Base-by-base conservation (phyloP, 805 yeast species). In the Brettanomyces bruxellensis region DNA sequence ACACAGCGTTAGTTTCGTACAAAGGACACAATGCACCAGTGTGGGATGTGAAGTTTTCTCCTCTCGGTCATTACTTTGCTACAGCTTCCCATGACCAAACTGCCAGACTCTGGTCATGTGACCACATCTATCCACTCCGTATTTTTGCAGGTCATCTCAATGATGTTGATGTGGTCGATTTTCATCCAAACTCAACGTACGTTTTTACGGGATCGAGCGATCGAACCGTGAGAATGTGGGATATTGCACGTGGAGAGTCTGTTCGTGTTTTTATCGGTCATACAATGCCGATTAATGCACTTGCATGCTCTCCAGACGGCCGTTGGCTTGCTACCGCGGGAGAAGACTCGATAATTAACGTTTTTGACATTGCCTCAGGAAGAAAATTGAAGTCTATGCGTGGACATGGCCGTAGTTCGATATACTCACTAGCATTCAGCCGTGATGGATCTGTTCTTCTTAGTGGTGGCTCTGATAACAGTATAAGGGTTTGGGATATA, bases 141-240 rank as follows among this genome's bases (percentile, higher is more conserved):
- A 86, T 93, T 25, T 91, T 93, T 70, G 98, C 98, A 0, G 99
- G 99, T 0, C 99, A 93, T 66, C 75, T 90, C 57, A 86, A 88
- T 58, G 99, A 93, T 68, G 98, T 93, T 36, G 98, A 93, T 61
- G 81, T 91, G 54, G 95, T 91, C 35, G 82, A 81, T 43, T 93
- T 91, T 76, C 99, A 93, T 67, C 98, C 99, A 25, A 93, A 93
- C 64, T 90, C 96, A 7, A 85, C 90, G 43, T 93, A 93, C 61
- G 81, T 93, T 5, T 82, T 93, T 59, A 91, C 99, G 0, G 99
- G 99, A 5, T 87, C 96, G 5, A 79, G 90, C 51, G 99, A 93
- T 66, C 88, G 89, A 67, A 88, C 98, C 0, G 84, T 95, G 59
- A 75, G 99, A 52, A 90, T 93, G 97, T 93, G 99, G 99, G 99